A percentile compares a stretch with the other conserved stretches of the same genome.
Evolutionary conservation across 345 rosid genomes (phyloP).

Genomic region (Pistacia atlantica): DNA sequence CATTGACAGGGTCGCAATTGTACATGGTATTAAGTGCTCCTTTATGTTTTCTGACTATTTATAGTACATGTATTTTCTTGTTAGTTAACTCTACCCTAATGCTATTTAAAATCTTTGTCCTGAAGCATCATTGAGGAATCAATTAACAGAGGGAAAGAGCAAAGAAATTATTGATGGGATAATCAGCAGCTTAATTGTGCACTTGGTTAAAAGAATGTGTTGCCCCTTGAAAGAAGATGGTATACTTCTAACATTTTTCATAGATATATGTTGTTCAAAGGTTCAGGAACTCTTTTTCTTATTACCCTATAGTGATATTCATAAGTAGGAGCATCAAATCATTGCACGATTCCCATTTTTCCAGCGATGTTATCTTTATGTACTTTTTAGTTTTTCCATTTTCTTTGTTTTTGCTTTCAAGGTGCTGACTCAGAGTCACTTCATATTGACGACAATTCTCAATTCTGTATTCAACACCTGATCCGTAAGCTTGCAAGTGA

Average conservation of each 20-base stretch:
- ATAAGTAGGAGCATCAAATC: neutral
- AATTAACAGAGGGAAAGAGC: constrained; percentile 48
- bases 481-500: constrained; percentile 76
- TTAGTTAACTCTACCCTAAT: constrained; percentile 2
- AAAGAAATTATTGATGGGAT: constrained; percentile 59
- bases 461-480: constrained; percentile 69
- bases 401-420: constrained; percentile 20
- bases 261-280: neutral
- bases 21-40: too few relatives aligned
- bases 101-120: constrained; percentile 12
- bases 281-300: neutral
- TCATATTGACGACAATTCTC: constrained; percentile 40
- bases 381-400: neutral
- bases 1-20: neutral
- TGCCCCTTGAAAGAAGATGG: constrained; percentile 50
- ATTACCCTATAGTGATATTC: neutral
- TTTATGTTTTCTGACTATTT: neutral
- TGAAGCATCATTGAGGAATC: constrained; percentile 65
- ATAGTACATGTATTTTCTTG: neutral
- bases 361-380: constrained; percentile 7
- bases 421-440: constrained; percentile 36
- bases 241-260: neutral
- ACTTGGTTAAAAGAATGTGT: constrained; percentile 69
- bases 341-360: constrained; percentile 1
- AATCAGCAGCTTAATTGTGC: constrained; percentile 51